These are phyloP conservation scores for Forsythia viridissima DNA, from an alignment of 257 asterid genomes.

Conservation along the genomic window DNA sequence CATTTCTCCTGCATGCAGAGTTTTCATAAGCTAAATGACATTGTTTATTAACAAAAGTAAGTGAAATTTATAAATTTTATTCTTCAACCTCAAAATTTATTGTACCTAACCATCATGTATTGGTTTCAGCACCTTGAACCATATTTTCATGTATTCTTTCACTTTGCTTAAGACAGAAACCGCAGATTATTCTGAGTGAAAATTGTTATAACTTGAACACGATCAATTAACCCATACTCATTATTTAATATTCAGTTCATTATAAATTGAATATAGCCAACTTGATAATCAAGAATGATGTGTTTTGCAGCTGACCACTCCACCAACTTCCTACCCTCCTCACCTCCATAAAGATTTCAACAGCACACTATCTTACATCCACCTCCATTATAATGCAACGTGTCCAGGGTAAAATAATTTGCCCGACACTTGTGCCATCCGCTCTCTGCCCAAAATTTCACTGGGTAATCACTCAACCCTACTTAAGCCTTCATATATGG, in stretches of 20 bases:
- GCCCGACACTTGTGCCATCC: too few species aligned
- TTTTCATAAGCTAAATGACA: conserved; percentile 23
- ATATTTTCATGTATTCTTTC: neutral
- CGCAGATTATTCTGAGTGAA: neutral
- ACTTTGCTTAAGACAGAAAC: conserved; percentile 3
- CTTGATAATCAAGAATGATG: conserved; percentile 1
- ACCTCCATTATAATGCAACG: too few species aligned
- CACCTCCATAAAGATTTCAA: too few species aligned
- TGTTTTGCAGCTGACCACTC: neutral
- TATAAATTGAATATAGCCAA: neutral
- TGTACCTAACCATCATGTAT: conserved; percentile 6
- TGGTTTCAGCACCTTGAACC: conserved; percentile 4
- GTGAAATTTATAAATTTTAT: neutral
- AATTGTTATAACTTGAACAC: neutral
- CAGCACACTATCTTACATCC: too few species aligned
- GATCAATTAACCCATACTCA: neutral
- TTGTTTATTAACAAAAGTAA: conserved; percentile 1
- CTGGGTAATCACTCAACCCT: too few species aligned
- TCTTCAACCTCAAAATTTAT: conserved; percentile 1
- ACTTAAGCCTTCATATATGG: too few species aligned
- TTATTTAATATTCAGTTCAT: neutral
- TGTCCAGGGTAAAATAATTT: too few species aligned
- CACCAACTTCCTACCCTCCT: too few species aligned
- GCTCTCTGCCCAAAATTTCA: too few species aligned
- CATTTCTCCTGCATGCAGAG: conserved; percentile 78